These are phyloP conservation scores for Penstemon davidsonii DNA, from an alignment of 257 asterid genomes.

Conservation along the genomic window DNA sequence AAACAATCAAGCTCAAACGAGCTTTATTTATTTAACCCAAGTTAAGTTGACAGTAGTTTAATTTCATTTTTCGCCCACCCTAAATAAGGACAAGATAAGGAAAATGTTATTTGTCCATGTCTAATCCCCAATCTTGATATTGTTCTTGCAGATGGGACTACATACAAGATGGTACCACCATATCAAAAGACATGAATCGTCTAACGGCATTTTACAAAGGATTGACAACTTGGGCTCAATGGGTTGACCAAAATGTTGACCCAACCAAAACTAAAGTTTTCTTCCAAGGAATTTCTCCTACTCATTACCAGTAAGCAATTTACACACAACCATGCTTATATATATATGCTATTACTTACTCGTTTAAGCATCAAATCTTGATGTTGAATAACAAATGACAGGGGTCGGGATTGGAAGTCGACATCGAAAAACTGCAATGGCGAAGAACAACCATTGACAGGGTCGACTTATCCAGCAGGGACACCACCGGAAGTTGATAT, in stretches of 20 bases:
- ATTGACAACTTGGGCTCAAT: too few relatives aligned
- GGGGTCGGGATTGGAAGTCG: constrained; percentile 58
- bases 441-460: constrained; percentile 49
- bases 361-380: background rate
- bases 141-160: constrained; percentile 54
- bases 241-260: too few relatives aligned
- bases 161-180: constrained; percentile 49
- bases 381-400: constrained; percentile 17
- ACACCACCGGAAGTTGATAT: constrained; percentile 46
- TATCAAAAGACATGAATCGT: constrained; percentile 61
- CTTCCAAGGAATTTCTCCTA: constrained; percentile 26
- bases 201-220: constrained; percentile 49
- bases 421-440: constrained; percentile 49
- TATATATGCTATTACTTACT: too few relatives aligned
- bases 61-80: too few relatives aligned
- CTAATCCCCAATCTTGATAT: too few relatives aligned
- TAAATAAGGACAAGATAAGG: too few relatives aligned
- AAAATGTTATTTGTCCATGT: too few relatives aligned
- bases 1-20: too few relatives aligned
- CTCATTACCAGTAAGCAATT: constrained; percentile 58
- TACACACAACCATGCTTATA: too few relatives aligned
- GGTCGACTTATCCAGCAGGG: constrained; percentile 57
- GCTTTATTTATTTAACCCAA: too few relatives aligned
- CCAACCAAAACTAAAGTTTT: too few relatives aligned
- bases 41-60: too few relatives aligned